Conservation (phyloP, 345 rosid genomes). For the Cochlearia excelsa region DNA sequence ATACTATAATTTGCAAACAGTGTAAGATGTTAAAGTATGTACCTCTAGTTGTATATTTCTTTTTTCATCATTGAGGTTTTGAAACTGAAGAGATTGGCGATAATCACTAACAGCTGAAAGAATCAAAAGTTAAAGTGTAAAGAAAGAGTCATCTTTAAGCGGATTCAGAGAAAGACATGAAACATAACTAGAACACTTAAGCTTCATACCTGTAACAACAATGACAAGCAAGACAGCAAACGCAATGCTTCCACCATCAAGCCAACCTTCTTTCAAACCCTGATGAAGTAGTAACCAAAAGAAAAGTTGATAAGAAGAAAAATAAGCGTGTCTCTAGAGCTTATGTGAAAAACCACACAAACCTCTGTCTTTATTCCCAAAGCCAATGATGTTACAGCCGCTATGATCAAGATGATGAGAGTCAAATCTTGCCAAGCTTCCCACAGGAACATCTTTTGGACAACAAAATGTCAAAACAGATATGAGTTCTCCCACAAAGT, state of each 20-base stretch:
- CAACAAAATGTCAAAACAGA: neutral
- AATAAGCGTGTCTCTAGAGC: neutral
- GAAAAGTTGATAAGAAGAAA: neutral
- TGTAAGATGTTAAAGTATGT: constrained; percentile 21
- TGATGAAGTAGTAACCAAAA: constrained; percentile 25
- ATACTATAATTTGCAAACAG: neutral
- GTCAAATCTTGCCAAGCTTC: constrained; percentile 99
- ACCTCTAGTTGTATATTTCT: constrained; percentile 96
- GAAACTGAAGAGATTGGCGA: constrained; percentile 98
- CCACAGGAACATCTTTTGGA: constrained; percentile 81
- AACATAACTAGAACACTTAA: constrained; percentile 10
- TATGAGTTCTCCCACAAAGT: too few relatives aligned
- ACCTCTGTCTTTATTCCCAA: constrained; percentile 97
- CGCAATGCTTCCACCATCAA: constrained; percentile 96
- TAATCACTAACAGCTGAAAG: constrained; percentile 84
- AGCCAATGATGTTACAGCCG: constrained; percentile 74
- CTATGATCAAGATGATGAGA: constrained; percentile 85
- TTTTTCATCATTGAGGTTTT: constrained; percentile 89
- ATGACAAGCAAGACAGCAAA: constrained; percentile 95
- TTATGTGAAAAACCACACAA: too few relatives aligned
- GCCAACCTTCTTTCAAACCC: constrained; percentile 94
- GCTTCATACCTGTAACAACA: constrained; percentile 73
- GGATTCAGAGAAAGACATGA: neutral
- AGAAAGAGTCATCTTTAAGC: neutral
- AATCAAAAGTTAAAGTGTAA: neutral